A percentile compares a stretch with the other conserved stretches of the same genome.
phyloP scores from a whole-genome alignment of 768 basidiomycete species.

The Auriscalpium vulgare region DNA sequence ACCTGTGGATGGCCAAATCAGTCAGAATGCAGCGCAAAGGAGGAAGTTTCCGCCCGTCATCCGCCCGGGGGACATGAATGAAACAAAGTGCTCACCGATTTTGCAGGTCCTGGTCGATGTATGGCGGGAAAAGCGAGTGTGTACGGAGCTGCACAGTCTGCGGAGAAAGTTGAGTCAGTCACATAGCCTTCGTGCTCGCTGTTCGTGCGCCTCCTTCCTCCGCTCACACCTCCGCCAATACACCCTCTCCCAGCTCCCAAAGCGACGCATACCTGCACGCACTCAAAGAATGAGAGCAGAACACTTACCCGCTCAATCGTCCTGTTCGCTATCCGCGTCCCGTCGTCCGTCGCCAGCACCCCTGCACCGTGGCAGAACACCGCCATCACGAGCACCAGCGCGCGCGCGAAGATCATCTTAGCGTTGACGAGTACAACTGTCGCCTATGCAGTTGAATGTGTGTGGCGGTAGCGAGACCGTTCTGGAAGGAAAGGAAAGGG shows the following conservation, averaged over 20 bases:
- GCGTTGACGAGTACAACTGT: background rate
- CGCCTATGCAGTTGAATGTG: too few species aligned
- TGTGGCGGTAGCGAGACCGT: too few species aligned
- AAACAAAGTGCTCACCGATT: slow-evolving; percentile 49
- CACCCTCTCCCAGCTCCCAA: background rate
- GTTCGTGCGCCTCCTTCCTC: background rate
- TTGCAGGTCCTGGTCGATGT: slow-evolving; percentile 94
- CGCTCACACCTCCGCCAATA: background rate
- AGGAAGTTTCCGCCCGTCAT: too few species aligned
- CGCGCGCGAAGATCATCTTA: slow-evolving; percentile 5
- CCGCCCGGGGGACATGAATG: too few species aligned
- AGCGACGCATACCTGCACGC: background rate
- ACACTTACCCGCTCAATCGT: slow-evolving; percentile 68
- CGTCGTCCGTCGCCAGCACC: slow-evolving; percentile 15
- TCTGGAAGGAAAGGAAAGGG: too few species aligned
- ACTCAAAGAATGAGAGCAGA: background rate
- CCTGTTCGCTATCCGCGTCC: slow-evolving; percentile 53
- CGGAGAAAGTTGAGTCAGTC: background rate
- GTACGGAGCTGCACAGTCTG: slow-evolving; percentile 76
- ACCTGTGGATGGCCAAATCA: slow-evolving; percentile 34
- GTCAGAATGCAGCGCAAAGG: too few species aligned
- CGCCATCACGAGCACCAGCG: slow-evolving; percentile 2
- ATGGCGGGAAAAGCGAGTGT: slow-evolving; percentile 82
- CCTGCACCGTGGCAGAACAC: slow-evolving; percentile 1
- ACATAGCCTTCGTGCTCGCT: background rate